Conservation (phyloP, 1,284 basidiomycete species). For the Puccinia coronata region DNA sequence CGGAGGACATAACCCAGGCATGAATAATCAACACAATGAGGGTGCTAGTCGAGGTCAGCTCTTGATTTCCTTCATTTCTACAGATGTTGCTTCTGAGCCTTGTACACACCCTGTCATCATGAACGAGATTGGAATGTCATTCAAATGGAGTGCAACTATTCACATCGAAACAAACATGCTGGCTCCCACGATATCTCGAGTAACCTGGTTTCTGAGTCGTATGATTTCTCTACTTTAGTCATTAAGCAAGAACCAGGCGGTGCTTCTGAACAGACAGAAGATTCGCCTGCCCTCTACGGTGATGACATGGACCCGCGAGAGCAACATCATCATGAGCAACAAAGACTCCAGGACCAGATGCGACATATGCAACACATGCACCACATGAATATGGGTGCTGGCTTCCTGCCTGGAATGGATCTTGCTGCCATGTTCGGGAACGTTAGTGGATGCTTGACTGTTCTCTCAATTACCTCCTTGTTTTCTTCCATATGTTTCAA, state of each 20-base stretch:
- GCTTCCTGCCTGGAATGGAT: slow-evolving; percentile 50
- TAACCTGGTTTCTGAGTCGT: slow-evolving; percentile 28
- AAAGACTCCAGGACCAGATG: slow-evolving; percentile 47
- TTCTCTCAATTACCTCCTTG: background rate
- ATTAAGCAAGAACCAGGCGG: slow-evolving; percentile 42
- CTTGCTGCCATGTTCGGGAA: slow-evolving; percentile 48
- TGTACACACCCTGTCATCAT: slow-evolving; percentile 29
- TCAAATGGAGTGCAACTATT: slow-evolving; percentile 16
- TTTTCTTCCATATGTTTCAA: background rate
- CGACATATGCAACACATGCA: slow-evolving; percentile 49
- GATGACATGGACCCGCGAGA: slow-evolving; percentile 48
- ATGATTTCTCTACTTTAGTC: slow-evolving; percentile 36
- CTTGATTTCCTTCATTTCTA: slow-evolving; percentile 27
- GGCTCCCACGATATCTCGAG: background rate
- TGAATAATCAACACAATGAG: slow-evolving; percentile 49
- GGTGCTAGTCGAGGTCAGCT: slow-evolving; percentile 49
- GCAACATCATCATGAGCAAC: slow-evolving; percentile 50
- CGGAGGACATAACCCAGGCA: slow-evolving; percentile 40
- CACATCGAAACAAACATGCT: no score
- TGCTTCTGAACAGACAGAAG: slow-evolving; percentile 34
- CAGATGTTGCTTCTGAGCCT: slow-evolving; percentile 28
- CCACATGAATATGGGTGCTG: slow-evolving; percentile 42
- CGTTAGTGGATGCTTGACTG: slow-evolving; percentile 30
- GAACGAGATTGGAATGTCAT: slow-evolving; percentile 31
- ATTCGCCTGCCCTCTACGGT: slow-evolving; percentile 34